phyloP scores from a whole-genome alignment of 768 basidiomycete species.

The Phlebiopsis flavidoalba region DNA sequence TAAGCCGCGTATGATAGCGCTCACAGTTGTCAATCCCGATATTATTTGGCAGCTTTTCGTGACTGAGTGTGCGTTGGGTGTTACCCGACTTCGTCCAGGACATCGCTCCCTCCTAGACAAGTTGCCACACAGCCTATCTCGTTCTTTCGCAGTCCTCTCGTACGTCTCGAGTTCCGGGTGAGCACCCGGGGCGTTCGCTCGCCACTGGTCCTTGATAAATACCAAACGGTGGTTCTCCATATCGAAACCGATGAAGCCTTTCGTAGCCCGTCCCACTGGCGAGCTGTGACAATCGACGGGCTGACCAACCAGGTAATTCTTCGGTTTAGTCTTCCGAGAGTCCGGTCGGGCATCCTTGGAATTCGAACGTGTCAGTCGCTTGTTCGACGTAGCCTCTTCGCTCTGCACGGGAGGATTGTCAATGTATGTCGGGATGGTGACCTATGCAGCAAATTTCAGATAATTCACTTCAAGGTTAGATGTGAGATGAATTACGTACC shows the following conservation, averaged over 20 bases:
- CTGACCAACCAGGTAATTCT: conserved; percentile 5
- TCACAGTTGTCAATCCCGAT: neutral
- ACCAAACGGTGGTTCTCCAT: neutral
- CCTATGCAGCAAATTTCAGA: too few relatives aligned
- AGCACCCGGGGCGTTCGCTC: neutral
- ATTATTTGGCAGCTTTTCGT: neutral
- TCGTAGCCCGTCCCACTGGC: conserved; percentile 3
- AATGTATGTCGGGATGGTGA: too few relatives aligned
- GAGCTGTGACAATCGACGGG: neutral
- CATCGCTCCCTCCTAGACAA: neutral
- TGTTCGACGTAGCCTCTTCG: too few relatives aligned
- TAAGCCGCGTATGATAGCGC: neutral
- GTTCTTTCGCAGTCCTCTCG: neutral
- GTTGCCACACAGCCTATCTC: neutral
- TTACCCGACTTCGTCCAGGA: neutral
- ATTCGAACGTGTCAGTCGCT: too few relatives aligned
- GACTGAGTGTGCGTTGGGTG: neutral
- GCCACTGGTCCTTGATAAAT: conserved; percentile 15
- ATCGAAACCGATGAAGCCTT: conserved; percentile 8
- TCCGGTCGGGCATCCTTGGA: neutral
- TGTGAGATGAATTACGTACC: neutral
- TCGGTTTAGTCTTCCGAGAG: neutral
- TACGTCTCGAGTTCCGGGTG: neutral
- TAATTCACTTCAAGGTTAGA: too few relatives aligned
- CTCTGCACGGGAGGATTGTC: neutral